Conservation (phyloP, 805 yeast species). For the Teunomyces atbi region DNA sequence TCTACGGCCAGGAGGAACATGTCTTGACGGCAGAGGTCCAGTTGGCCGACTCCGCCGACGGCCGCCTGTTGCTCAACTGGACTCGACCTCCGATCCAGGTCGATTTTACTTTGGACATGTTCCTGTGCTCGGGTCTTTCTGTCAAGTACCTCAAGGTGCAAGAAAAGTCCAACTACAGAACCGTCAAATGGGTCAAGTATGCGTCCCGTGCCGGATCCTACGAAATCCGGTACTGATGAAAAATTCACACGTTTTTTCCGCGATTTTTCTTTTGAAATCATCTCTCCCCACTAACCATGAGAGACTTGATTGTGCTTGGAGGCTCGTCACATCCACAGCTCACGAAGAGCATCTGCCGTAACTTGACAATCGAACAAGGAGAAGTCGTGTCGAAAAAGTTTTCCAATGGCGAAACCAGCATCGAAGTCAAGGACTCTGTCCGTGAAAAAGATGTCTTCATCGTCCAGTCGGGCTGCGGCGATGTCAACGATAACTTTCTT, state of each 20-base stretch:
- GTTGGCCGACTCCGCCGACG: slow-evolving; percentile 27
- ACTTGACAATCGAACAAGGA: slow-evolving; percentile 72
- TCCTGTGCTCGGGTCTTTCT: slow-evolving; percentile 70
- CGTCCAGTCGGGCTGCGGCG: slow-evolving; percentile 82
- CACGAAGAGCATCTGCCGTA: slow-evolving; percentile 70
- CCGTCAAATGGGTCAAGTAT: slow-evolving; percentile 89
- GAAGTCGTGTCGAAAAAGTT: slow-evolving; percentile 59
- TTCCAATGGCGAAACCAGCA: slow-evolving; percentile 92
- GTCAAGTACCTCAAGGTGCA: slow-evolving; percentile 69
- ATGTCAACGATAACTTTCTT: slow-evolving; percentile 82
- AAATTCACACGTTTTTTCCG: no score
- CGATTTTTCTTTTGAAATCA: neutral
- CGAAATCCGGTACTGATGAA: slow-evolving; percentile 61
- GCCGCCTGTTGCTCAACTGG: slow-evolving; percentile 43
- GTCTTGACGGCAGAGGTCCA: slow-evolving; percentile 52
- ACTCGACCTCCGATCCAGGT: slow-evolving; percentile 73
- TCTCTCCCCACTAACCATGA: slow-evolving; percentile 44
- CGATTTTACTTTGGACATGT: slow-evolving; percentile 69
- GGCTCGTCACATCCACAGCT: slow-evolving; percentile 87
- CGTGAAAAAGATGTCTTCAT: slow-evolving; percentile 95
- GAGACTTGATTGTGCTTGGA: slow-evolving; percentile 83
- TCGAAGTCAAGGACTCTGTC: slow-evolving; percentile 81
- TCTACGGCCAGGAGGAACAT: slow-evolving; percentile 65
- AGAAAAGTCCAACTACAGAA: slow-evolving; percentile 58
- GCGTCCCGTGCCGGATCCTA: slow-evolving; percentile 73